Evolutionary conservation across 139 green algal genomes (phyloP), one percentile per base, ranked within the genome.

Genomic region (Nannochloris sp.): DNA sequence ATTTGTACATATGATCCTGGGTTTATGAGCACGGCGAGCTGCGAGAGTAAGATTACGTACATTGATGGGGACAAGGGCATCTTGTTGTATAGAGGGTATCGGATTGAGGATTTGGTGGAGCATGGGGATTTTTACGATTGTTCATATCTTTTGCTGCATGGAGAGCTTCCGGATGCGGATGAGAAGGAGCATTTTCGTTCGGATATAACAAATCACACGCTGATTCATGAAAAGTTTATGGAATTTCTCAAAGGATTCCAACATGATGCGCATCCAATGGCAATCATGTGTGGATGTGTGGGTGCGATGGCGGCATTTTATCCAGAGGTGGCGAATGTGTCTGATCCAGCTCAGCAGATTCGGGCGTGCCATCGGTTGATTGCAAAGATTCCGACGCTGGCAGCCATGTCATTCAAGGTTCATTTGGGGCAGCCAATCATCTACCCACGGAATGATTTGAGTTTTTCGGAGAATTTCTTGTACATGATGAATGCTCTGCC

Each of bases 1-100:
- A 70, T 90, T 29, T 90, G 81, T 73, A 90, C 84, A 12, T 90
- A 81, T 63, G 84, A 90, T 61, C 83, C 83, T 4, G 84, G 84
- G 9, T 90, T 87, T 59, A 80, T 63, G 9, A 81, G 67, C 44
- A 90, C 84, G 55, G 83, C 76, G 4, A 70, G 69, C 3, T 90
- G 83, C 67, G 50, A 82, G 46, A 84, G 72, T 0, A 57, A 62
- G 34, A 90, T 90, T 56, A 88, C 80, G 3, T 90, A 75, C 67
- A 90, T 88, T 44, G 83, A 90, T 62, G 84, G 84, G 31, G 68
- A 69, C 18, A 75, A 82, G 36, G 84, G 84, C 14, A 50, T 84
- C 1, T 74, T 90, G 11, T 55, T 85, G 37, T 90, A 90, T 61
- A 66, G 84, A 8, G 83, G 84, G 64, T 85, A 84, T 46, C 62